Conservation (phyloP, 495 filamentous ascomycete species). For the Platismatia glauca region DNA sequence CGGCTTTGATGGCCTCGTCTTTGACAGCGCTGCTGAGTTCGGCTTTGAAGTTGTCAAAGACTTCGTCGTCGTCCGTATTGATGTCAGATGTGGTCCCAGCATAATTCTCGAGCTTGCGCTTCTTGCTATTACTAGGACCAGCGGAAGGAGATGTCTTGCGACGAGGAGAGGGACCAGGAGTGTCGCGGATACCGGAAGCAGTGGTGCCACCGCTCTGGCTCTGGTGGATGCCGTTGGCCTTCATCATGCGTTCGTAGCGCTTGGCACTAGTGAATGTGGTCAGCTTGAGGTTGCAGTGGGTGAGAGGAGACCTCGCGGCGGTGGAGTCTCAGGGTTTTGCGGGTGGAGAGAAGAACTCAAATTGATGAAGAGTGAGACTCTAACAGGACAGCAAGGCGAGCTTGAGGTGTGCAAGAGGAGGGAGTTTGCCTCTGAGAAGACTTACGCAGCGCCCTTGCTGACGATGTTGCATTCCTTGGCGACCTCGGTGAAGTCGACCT, state of each 20-base stretch:
- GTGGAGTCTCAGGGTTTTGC: too few species aligned
- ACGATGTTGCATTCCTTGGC: conserved; percentile 55
- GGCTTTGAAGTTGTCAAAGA: conserved; percentile 28
- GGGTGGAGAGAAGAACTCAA: conserved; percentile 8
- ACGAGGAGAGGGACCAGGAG: not conserved
- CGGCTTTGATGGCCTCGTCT: not conserved
- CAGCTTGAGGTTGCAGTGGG: not conserved
- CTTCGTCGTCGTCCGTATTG: conserved; percentile 32
- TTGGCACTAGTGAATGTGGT: conserved; percentile 41
- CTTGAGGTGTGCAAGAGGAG: not conserved
- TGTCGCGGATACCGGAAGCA: not conserved
- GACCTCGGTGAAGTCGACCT: conserved; percentile 56
- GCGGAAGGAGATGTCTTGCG: conserved; percentile 20
- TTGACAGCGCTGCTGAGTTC: conserved; percentile 21
- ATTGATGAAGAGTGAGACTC: not conserved
- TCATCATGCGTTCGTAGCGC: conserved; percentile 56
- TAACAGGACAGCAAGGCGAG: not conserved
- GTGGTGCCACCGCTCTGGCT: not conserved
- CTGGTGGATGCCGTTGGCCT: conserved; percentile 41
- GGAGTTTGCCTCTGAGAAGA: conserved; percentile 13
- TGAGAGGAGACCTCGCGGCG: too few species aligned
- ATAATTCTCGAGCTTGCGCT: conserved; percentile 31
- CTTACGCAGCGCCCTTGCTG: conserved; percentile 59
- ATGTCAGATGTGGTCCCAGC: conserved; percentile 19
- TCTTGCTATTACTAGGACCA: conserved; percentile 27